These are phyloP conservation scores for Eucalyptus brandiana DNA, from an alignment of 345 rosid genomes.

Conservation along the genomic window DNA sequence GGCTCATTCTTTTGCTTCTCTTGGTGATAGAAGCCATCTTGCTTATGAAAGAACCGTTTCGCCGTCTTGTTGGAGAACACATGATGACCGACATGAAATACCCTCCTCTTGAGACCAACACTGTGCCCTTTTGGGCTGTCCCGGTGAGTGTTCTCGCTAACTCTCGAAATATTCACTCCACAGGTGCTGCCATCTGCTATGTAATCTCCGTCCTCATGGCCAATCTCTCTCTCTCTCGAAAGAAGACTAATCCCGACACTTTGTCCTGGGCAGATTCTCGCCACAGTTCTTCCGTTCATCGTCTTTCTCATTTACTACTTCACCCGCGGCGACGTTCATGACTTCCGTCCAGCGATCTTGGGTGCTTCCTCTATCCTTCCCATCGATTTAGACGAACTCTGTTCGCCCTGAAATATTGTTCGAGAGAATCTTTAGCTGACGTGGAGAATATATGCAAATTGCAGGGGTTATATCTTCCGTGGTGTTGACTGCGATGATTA, in stretches of 20 bases:
- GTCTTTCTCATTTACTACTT: conserved; percentile 20
- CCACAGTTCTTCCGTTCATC: conserved; percentile 19
- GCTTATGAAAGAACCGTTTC: conserved; percentile 45
- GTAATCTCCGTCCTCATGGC: background rate
- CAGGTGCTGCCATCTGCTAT: background rate
- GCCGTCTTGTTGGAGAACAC: conserved; percentile 37
- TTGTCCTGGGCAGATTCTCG: conserved; percentile 9
- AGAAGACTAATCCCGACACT: background rate
- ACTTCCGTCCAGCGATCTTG: conserved; percentile 48
- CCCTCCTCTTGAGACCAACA: conserved; percentile 30
- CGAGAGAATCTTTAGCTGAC: background rate
- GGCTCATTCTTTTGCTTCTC: conserved; percentile 26
- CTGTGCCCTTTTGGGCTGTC: conserved; percentile 54
- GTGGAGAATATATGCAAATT: background rate
- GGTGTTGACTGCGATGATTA: conserved; percentile 38
- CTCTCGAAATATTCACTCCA: background rate
- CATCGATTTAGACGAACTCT: background rate
- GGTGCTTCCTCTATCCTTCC: conserved; percentile 9
- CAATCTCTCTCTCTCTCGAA: background rate
- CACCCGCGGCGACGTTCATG: conserved; percentile 35
- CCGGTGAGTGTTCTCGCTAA: conserved; percentile 12
- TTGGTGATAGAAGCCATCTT: background rate
- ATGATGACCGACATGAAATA: conserved; percentile 51
- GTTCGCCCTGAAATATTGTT: background rate
- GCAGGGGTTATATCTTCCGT: conserved; percentile 37